These are phyloP conservation scores for Rutidosis leptorrhynchoides DNA, from an alignment of 129 eudicot genomes.

Conservation along the genomic window DNA sequence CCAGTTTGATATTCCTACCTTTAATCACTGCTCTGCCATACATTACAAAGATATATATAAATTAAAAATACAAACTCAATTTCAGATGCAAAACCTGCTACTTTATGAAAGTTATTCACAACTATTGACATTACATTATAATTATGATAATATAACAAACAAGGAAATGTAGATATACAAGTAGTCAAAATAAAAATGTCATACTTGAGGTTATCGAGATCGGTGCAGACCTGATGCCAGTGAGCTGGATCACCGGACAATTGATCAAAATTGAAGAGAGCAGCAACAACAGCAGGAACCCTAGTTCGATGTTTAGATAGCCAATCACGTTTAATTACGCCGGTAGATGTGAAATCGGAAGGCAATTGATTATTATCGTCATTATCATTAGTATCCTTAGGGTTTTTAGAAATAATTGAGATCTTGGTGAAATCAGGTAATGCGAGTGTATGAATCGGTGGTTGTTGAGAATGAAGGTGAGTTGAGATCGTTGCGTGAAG, in stretches of 20 bases:
- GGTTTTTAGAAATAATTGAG: constrained; percentile 43
- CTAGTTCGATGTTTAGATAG: constrained; percentile 78
- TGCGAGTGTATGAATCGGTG: constrained; percentile 92
- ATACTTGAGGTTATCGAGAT: constrained; percentile 83
- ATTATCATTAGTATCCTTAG: constrained; percentile 30
- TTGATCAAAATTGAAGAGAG: constrained; percentile 52
- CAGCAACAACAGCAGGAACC: constrained; percentile 85
- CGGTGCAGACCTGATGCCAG: constrained; percentile 84
- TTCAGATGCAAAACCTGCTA: constrained; percentile 20
- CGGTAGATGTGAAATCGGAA: constrained; percentile 25
- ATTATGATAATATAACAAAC: neutral
- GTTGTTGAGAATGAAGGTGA: constrained; percentile 78
- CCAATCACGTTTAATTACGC: constrained; percentile 78
- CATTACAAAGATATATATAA: constrained; percentile 8
- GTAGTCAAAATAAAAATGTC: constrained; percentile 16
- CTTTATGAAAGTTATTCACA: constrained; percentile 4
- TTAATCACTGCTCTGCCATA: constrained; percentile 54
- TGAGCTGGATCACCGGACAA: constrained; percentile 72
- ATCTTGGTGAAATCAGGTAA: constrained; percentile 91
- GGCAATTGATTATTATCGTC: constrained; percentile 10
- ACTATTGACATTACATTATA: neutral
- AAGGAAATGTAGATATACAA: neutral
- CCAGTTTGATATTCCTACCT: constrained; percentile 75
- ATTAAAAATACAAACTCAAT: neutral
- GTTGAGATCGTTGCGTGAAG: constrained; percentile 75